A percentile compares a stretch with the other conserved stretches of the same genome.
These are phyloP conservation scores for Protomyces arabidopsidicola DNA, from an alignment of 1,139 yeast genomes.

Conservation along the genomic window DNA sequence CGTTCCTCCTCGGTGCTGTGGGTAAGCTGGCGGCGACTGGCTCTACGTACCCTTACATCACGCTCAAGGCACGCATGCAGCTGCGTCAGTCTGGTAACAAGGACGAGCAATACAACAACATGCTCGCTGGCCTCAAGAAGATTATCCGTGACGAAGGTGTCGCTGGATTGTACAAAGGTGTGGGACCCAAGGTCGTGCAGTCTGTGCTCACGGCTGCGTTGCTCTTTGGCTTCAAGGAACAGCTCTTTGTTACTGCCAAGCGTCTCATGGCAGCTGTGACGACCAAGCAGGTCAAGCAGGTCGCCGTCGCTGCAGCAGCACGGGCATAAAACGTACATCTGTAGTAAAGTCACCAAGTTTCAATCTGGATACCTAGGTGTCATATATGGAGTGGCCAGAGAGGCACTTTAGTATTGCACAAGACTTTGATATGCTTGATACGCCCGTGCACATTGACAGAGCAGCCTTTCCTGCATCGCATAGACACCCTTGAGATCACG, in stretches of 20 bases:
- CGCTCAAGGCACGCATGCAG: conserved; percentile 85
- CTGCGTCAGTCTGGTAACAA: conserved; percentile 47
- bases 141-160: conserved; percentile 67
- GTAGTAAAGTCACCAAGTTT: too few species aligned
- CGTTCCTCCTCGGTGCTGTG: conserved; percentile 80
- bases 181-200: conserved; percentile 72
- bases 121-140: conserved; percentile 42
- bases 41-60: conserved; percentile 84
- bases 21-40: conserved; percentile 85
- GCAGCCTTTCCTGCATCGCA: conserved; percentile 5
- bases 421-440: not conserved
- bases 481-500: conserved; percentile 15
- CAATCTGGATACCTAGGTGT: too few species aligned
- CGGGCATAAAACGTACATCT: not conserved
- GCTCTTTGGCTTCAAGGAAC: conserved; percentile 85
- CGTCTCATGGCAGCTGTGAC: not conserved
- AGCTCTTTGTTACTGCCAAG: conserved; percentile 42
- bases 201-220: conserved; percentile 86
- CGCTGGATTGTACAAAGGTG: conserved; percentile 73
- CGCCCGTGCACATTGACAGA: conserved; percentile 8
- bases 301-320: not conserved
- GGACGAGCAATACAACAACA: conserved; percentile 35
- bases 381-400: not conserved
- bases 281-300: not conserved
- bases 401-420: not conserved